These are phyloP conservation scores for Rutstroemia sp. DNA, from an alignment of 2,329 filamentous ascomycete genomes.

Conservation along the genomic window DNA sequence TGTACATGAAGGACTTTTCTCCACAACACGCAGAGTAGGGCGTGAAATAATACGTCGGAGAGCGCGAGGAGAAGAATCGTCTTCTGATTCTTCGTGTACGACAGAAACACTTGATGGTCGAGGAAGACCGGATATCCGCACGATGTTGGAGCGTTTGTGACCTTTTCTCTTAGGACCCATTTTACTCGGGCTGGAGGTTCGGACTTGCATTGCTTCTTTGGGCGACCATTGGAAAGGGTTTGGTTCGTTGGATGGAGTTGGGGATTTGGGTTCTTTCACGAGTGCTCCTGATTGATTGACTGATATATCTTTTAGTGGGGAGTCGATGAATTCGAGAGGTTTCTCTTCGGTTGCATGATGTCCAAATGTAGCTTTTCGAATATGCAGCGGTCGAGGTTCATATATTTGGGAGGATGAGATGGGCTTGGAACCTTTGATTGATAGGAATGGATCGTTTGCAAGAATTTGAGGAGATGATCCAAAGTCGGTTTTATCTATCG, in stretches of 20 bases:
- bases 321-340: slow-evolving; percentile 8
- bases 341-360: slow-evolving; percentile 14
- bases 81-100: slow-evolving; percentile 22
- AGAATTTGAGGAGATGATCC: slow-evolving; percentile 8
- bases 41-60: slow-evolving; percentile 9
- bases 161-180: slow-evolving; percentile 14
- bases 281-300: slow-evolving; percentile 15
- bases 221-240: slow-evolving; percentile 26
- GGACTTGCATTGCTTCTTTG: slow-evolving; percentile 16
- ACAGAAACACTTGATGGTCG: slow-evolving; percentile 19
- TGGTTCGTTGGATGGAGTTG: background rate
- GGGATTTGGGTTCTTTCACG: background rate
- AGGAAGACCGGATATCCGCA: slow-evolving; percentile 22
- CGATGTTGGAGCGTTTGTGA: slow-evolving; percentile 22
- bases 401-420: slow-evolving; percentile 7
- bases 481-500: slow-evolving; percentile 1
- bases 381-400: slow-evolving; percentile 17
- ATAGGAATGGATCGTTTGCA: slow-evolving; percentile 20
- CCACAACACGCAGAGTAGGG: slow-evolving; percentile 7
- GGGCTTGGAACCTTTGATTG: slow-evolving; percentile 15
- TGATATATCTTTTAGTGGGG: slow-evolving; percentile 19
- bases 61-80: slow-evolving; percentile 8
- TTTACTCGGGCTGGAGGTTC: slow-evolving; percentile 11
- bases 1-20: slow-evolving; percentile 14
- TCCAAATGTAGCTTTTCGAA: slow-evolving; percentile 24